Conservation (phyloP, 1,139 yeast species). For the Pichia kudriavzevii region DNA sequence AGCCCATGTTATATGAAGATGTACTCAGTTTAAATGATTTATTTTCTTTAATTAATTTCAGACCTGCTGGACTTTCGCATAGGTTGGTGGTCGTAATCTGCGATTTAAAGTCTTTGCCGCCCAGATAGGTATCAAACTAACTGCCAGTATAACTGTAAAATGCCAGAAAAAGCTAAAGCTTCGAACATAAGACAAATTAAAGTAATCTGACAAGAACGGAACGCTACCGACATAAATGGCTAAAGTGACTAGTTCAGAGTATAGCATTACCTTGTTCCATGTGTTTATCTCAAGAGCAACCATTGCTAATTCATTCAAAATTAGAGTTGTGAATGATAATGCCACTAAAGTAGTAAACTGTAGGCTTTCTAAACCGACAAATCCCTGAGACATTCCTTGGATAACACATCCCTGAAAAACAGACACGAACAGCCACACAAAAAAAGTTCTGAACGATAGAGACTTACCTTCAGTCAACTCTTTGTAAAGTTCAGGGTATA, state of each 20-base stretch:
- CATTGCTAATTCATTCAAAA: slow-evolving; percentile 85
- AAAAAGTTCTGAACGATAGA: slow-evolving; percentile 78
- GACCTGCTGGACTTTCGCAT: slow-evolving; percentile 90
- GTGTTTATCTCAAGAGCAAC: slow-evolving; percentile 86
- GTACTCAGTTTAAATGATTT: not conserved
- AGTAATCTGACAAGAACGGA: slow-evolving; percentile 81
- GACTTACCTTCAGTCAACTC: slow-evolving; percentile 87
- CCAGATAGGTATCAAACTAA: slow-evolving; percentile 89
- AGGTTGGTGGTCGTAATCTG: slow-evolving; percentile 82
- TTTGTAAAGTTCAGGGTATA: slow-evolving; percentile 91
- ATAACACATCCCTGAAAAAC: slow-evolving; percentile 80
- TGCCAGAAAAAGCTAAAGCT: slow-evolving; percentile 66
- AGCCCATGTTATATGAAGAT: too few species aligned
- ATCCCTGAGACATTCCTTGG: slow-evolving; percentile 71
- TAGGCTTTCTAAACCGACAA: slow-evolving; percentile 52
- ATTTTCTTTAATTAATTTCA: slow-evolving; percentile 8
- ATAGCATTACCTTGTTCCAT: slow-evolving; percentile 77
- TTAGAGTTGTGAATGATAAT: slow-evolving; percentile 69
- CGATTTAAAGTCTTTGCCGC: slow-evolving; percentile 66
- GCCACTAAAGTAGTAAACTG: slow-evolving; percentile 75
- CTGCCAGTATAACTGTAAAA: slow-evolving; percentile 49
- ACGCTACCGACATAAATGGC: slow-evolving; percentile 61
- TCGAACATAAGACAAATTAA: slow-evolving; percentile 57
- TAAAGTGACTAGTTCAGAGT: slow-evolving; percentile 65
- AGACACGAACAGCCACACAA: slow-evolving; percentile 85